A percentile compares a stretch with the other conserved stretches of the same genome.
These are phyloP conservation scores for Chrysanthemum makinoi DNA, from an alignment of 129 eudicot genomes.

Conservation along the genomic window DNA sequence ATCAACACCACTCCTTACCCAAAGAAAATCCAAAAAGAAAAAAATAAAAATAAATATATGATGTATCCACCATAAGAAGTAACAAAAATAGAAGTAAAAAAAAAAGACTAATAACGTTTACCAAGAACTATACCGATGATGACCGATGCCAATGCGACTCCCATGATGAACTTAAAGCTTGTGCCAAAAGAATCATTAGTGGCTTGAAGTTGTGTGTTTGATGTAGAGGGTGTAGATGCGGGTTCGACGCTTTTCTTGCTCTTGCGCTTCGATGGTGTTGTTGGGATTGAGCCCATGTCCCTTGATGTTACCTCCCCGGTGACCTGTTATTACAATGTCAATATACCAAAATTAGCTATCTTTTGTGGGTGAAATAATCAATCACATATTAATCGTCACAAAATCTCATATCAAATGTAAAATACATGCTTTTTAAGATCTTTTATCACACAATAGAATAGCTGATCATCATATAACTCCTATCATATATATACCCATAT, in stretches of 20 bases:
- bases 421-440: background rate
- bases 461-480: background rate
- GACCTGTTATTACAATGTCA: conserved; percentile 18
- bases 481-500: background rate
- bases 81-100: conserved; percentile 17
- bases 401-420: background rate
- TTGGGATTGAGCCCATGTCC: conserved; percentile 48
- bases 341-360: background rate
- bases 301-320: conserved; percentile 36
- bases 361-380: background rate
- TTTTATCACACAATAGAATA: background rate
- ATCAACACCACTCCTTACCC: conserved; percentile 25
- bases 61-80: conserved; percentile 10
- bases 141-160: conserved; percentile 78
- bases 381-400: background rate
- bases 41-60: background rate
- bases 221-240: conserved; percentile 41
- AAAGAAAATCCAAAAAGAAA: background rate
- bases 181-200: conserved; percentile 45
- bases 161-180: conserved; percentile 62
- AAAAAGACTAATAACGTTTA: conserved; percentile 54
- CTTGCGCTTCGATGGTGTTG: conserved; percentile 65
- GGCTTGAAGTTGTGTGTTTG: conserved; percentile 39
- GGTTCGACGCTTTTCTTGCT: conserved; percentile 64
- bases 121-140: conserved; percentile 81